Evolutionary conservation across 768 basidiomycete genomes (phyloP), one percentile per base, ranked within the genome.

Genomic region (Amanita rubescens): DNA sequence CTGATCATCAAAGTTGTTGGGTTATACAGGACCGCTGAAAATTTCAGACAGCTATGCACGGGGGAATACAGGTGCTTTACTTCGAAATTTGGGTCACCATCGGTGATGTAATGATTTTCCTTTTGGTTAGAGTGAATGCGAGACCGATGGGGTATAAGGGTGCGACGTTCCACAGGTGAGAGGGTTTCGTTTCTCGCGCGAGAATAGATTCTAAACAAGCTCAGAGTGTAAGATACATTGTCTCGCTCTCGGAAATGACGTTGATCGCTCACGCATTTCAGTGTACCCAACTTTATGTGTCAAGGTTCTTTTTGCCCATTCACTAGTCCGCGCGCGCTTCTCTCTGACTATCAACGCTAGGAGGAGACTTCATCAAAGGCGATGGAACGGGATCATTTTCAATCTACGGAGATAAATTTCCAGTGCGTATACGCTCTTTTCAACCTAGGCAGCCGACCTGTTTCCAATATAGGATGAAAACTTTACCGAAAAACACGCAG

Each of bases 301-400:
- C 94, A 98, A 80, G 93, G 93, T 77, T 67, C 27, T 37, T 39
- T 38, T 25, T 10, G 39, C 42, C 39, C 27, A 30, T 22, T 49
- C 19, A n/a, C 56, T 43, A n/a, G 27, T 38, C 38, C n/a, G 14
- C 32, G 24, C 27, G 15, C 25, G 45, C 19, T 39, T 43, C 19
- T 43, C 19, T 10, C 48, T 38, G 22, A 47, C 56, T 22, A 42
- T 39, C 22, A 44, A 19, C 37, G 30, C 14, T 53, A 91, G 91
- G 90, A 43, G 96, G 96, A 0, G 96, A 99, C 65, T 99, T 98
- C 59, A 60, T 94, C 59, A 94, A 94, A 57, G 83, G 84, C 3
- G 96, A 99, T 61, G 96, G 96, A 33, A 97, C 95, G 1, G 96
- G 96, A 1, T 83, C 86, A 0, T 94, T 94, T 69, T 95, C 92